Evolutionary conservation across 768 basidiomycete species (phyloP).

Genomic region (Boletellus ananas): DNA sequence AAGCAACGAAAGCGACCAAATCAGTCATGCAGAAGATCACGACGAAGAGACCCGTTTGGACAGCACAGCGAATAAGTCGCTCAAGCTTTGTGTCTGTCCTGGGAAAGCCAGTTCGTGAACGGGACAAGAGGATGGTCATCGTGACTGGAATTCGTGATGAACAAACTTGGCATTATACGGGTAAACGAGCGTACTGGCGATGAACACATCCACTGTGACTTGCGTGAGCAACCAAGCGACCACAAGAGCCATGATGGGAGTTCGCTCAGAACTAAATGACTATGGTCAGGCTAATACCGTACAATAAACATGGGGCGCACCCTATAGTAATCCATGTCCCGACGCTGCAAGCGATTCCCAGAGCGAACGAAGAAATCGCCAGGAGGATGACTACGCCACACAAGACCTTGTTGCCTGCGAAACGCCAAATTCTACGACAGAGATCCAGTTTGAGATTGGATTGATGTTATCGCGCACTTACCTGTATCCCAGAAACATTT

Average conservation of each 20-base stretch:
- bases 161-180: not conserved
- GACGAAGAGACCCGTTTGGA: slow-evolving; percentile 52
- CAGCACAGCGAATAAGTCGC: slow-evolving; percentile 48
- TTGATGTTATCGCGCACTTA: slow-evolving; percentile 10
- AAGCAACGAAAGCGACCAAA: slow-evolving; percentile 35
- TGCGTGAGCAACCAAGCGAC: slow-evolving; percentile 47
- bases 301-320: slow-evolving; percentile 26
- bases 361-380: slow-evolving; percentile 39
- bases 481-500: slow-evolving; percentile 45
- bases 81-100: slow-evolving; percentile 51
- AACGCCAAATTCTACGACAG: slow-evolving; percentile 7
- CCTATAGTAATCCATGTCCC: slow-evolving; percentile 40
- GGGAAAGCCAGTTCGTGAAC: slow-evolving; percentile 45
- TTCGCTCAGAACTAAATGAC: slow-evolving; percentile 38
- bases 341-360: slow-evolving; percentile 44
- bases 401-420: slow-evolving; percentile 15
- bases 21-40: slow-evolving; percentile 48
- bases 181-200: slow-evolving; percentile 34
- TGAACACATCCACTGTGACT: slow-evolving; percentile 39
- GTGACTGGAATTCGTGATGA: slow-evolving; percentile 15
- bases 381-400: slow-evolving; percentile 33
- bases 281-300: not conserved
- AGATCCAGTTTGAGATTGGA: not conserved
- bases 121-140: slow-evolving; percentile 29
- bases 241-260: slow-evolving; percentile 37